phyloP scores from a whole-genome alignment of 2,329 filamentous ascomycete genomes.

The Nothophaeocryptopus gaeumannii region DNA sequence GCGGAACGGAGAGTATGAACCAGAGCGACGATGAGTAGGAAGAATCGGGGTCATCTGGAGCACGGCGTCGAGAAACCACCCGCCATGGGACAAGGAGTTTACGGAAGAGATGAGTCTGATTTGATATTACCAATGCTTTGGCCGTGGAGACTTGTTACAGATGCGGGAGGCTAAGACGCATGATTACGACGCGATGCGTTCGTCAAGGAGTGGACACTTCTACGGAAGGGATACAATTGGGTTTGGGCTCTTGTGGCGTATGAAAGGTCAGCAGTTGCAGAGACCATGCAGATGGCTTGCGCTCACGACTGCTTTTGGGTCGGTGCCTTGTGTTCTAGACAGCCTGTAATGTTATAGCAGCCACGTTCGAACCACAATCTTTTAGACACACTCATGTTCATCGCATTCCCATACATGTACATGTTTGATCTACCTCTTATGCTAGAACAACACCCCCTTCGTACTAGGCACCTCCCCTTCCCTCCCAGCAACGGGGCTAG shows the following conservation, averaged over 20 bases:
- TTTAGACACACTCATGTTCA: too few relatives aligned
- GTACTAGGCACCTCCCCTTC: constrained; percentile 94
- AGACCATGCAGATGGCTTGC: too few relatives aligned
- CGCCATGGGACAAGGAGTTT: not conserved
- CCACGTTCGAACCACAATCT: too few relatives aligned
- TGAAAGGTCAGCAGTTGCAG: too few relatives aligned
- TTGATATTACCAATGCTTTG: not conserved
- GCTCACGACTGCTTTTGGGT: too few relatives aligned
- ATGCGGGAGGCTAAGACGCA: constrained; percentile 4
- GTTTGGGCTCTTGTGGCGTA: too few relatives aligned
- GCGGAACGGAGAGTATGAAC: constrained; percentile 42
- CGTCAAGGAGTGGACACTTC: not conserved
- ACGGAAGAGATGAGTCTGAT: not conserved
- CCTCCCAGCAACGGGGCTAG: constrained; percentile 68
- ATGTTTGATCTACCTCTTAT: not conserved
- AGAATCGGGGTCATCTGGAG: not conserved
- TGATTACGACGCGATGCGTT: constrained; percentile 6
- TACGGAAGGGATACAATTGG: constrained; percentile 1
- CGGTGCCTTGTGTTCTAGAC: too few relatives aligned
- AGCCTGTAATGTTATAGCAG: too few relatives aligned
- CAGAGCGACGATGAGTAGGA: constrained; percentile 56
- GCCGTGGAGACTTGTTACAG: not conserved
- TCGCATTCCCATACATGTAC: too few relatives aligned
- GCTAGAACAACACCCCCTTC: constrained; percentile 74
- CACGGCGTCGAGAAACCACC: too few relatives aligned